These are phyloP conservation scores for Tephrocybe sp. DNA, from an alignment of 768 basidiomycete genomes.

Conservation along the genomic window DNA sequence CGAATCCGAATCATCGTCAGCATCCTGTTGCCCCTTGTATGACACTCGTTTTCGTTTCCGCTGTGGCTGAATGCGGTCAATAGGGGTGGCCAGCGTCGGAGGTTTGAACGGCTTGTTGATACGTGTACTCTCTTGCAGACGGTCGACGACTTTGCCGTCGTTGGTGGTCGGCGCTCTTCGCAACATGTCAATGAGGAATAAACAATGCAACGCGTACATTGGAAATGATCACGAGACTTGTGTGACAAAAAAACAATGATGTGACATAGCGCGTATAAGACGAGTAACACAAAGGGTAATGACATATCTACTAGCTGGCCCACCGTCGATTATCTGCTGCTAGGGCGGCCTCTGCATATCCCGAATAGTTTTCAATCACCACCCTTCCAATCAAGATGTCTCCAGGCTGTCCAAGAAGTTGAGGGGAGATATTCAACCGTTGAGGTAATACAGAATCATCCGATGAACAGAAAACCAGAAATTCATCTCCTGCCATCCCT, in stretches of 20 bases:
- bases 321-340: conserved; percentile 41
- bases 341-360: conserved; percentile 51
- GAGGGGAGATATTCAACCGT: conserved; percentile 47
- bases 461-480: conserved; percentile 61
- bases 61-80: conserved; percentile 58
- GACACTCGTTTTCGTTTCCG: conserved; percentile 88
- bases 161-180: conserved; percentile 64
- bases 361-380: conserved; percentile 55
- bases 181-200: conserved; percentile 45
- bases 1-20: conserved; percentile 48
- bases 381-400: conserved; percentile 55
- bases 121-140: conserved; percentile 68
- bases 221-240: conserved; percentile 6
- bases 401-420: conserved; percentile 40
- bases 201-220: neutral
- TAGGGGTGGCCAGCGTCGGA: conserved; percentile 45
- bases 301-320: conserved; percentile 10
- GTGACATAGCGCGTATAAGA: conserved; percentile 22
- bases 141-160: conserved; percentile 66
- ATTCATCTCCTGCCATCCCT: conserved; percentile 45
- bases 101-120: conserved; percentile 81
- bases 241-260: conserved; percentile 14
- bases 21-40: conserved; percentile 67
- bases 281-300: conserved; percentile 5
- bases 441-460: conserved; percentile 43